Evolutionary conservation across 768 basidiomycete genomes (phyloP), one percentile per base, ranked within the genome.

Genomic region (Crucibulum laeve): DNA sequence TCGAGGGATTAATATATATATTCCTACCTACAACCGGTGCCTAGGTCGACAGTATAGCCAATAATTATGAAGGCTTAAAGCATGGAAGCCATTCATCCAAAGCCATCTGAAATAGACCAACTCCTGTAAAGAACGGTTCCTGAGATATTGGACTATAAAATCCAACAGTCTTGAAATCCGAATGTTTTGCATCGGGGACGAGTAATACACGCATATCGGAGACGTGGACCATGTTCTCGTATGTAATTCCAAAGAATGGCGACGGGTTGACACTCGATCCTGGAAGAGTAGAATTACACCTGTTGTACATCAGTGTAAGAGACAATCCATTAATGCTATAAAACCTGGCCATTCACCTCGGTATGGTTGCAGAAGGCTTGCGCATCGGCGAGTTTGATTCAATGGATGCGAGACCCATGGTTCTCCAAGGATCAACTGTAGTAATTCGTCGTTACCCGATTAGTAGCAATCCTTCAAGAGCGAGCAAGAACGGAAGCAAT

Each of bases 381-480:
- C 74, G 64, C 14, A 65, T 61, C 10, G 74, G 74, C 5, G 73
- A 60, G 45, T 74, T 70, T 4, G 61, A 44, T 48, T 76, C 74
- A 25, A 73, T 73, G 3, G 73, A 75, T 3, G 70, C 71, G 2
- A 76, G 58, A 1, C 73, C 69, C 71, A 75, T 68, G 4, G 73
- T 76, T 23, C 73, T 56, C 74, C 74, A 76, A 3, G 73, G 74
- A 47, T 76, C 73, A 44, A 74, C 74, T 76, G 33, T 4, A 6
- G 4, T 33, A n/a, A n/a, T n/a, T n/a, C n/a, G n/a, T n/a, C n/a
- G n/a, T n/a, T n/a, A n/a, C n/a, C n/a, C n/a, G n/a, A n/a, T n/a
- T 15, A 4, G 32, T 35, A 26, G 42, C 6, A 13, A 39, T 11
- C 6, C 17, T 30, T 36, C 19, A 38, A 5, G 19, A 14, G 21